phyloP scores from a whole-genome alignment of 108 stramenopile species.

The Skeletonema menzelii region DNA sequence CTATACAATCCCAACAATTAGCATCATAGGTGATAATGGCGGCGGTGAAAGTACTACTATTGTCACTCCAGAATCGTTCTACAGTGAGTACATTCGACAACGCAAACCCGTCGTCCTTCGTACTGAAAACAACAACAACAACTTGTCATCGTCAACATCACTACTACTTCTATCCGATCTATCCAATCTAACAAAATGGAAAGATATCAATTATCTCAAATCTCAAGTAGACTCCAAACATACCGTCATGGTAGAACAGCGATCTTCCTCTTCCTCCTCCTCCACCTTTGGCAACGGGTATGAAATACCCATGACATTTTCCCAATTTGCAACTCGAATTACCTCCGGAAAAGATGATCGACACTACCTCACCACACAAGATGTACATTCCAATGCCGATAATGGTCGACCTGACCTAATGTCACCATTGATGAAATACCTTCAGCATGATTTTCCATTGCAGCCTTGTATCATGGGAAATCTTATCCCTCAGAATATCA shows the following conservation, averaged over 20 bases:
- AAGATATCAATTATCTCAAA: slow-evolving; percentile 11
- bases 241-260: slow-evolving; percentile 31
- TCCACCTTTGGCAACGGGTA: slow-evolving; percentile 40
- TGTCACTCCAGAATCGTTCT: slow-evolving; percentile 42
- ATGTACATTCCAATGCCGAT: slow-evolving; percentile 42
- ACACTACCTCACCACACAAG: slow-evolving; percentile 63
- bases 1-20: slow-evolving; percentile 12
- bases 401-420: slow-evolving; percentile 56
- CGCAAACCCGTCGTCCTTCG: slow-evolving; percentile 54
- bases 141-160: neutral
- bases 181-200: slow-evolving; percentile 23
- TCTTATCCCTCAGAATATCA: slow-evolving; percentile 75
- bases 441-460: slow-evolving; percentile 61
- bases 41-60: neutral
- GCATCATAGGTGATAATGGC: neutral
- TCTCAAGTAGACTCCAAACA: slow-evolving; percentile 8
- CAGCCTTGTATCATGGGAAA: slow-evolving; percentile 64
- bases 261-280: no score
- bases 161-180: slow-evolving; percentile 3
- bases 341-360: slow-evolving; percentile 5
- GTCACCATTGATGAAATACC: slow-evolving; percentile 40
- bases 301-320: slow-evolving; percentile 38
- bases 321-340: slow-evolving; percentile 25
- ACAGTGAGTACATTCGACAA: slow-evolving; percentile 39
- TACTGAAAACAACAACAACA: no score